phyloP scores from a whole-genome alignment of 164 flowering plant genomes.

The Euptelea pleiosperma region DNA sequence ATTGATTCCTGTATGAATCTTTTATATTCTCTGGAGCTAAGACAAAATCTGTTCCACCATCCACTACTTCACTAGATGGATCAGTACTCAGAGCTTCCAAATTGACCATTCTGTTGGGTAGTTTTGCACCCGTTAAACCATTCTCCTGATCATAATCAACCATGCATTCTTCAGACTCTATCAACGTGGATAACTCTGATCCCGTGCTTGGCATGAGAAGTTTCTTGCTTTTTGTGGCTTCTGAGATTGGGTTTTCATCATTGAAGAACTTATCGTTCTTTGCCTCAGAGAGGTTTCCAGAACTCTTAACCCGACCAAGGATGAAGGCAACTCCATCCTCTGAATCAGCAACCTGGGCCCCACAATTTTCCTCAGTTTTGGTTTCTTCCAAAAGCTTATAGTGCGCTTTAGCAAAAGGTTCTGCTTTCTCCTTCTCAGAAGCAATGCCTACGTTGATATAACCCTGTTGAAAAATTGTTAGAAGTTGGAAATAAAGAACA shows the following conservation, averaged over 20 bases:
- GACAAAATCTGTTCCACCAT: constrained; percentile 16
- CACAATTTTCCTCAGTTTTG: constrained; percentile 32
- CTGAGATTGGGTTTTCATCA: constrained; percentile 23
- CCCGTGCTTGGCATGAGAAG: constrained; percentile 15
- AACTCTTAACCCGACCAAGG: constrained; percentile 44
- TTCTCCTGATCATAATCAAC: constrained; percentile 24
- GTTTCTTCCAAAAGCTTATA: constrained; percentile 37
- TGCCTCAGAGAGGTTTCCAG: constrained; percentile 26
- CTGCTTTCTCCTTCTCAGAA: constrained; percentile 50
- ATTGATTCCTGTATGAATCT: constrained; percentile 18
- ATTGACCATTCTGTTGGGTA: constrained; percentile 9
- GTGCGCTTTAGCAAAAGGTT: constrained; percentile 23
- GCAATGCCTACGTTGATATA: constrained; percentile 92
- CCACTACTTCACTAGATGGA: constrained; percentile 24
- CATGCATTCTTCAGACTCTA: constrained; percentile 23
- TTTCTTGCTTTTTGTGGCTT: constrained; percentile 16
- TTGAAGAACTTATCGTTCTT: constrained; percentile 24
- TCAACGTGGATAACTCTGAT: constrained; percentile 21
- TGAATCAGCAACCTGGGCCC: constrained; percentile 47
- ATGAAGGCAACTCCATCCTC: constrained; percentile 65
- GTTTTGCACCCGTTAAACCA: constrained; percentile 22
- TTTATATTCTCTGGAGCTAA: constrained; percentile 15
- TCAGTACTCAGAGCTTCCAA: constrained; percentile 22
- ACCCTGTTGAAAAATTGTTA: constrained; percentile 63
- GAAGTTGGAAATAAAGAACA: constrained; percentile 4